Evolutionary conservation across 257 asterid genomes (phyloP), one percentile per base, ranked within the genome.

Genomic region (Linderniella brevidens): DNA sequence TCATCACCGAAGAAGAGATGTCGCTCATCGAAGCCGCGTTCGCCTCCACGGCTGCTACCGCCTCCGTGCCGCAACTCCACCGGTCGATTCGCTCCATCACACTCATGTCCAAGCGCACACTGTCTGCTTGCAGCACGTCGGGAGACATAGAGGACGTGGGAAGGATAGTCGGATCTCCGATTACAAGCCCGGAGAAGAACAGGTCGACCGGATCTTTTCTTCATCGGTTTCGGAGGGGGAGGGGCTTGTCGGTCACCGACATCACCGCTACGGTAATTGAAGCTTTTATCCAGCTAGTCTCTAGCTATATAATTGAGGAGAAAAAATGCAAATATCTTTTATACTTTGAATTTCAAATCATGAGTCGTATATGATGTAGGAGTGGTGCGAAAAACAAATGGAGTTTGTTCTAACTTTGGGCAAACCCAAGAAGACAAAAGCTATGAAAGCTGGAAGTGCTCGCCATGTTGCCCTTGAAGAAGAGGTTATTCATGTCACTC

Each of bases 381-480:
- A 87, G 68, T 87, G 97, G 97, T 87, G 97, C 62, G 95, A 83
- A 65, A 87, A 87, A 45, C 85, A 78, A 58, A 80, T 68, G 70
- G 97, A 80, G 60, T 80, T 60, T 57, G 53, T 44, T 46, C 71
- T 87, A 36, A 63, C 51, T 45, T 18, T 53, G 19, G 93, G 93
- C 16, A 80, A 51, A 66, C 84, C 73, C 12, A 61, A 68, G 54
- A 64, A 47, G 53, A 78, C 69, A 43, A 64, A 78, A 71, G 95
- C 95, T 55, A 87, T 87, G 97, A 56, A 69, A 74, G 84, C 76
- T 45, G 97, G 97, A 35, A 66, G 58, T 63, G 90, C 77, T 36
- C 92, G 97, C 35, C 97, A 87, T 53, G 66, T 61, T 6, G 87
- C 43, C 52, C 93, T 83, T 13, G 94, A 79, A 66, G 79, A 68